Percentiles rank a stretch among this genome's conserved stretches.
Conservation (phyloP, 176 grass and related monocot genomes). For the Tillandsia fasciculata region DNA sequence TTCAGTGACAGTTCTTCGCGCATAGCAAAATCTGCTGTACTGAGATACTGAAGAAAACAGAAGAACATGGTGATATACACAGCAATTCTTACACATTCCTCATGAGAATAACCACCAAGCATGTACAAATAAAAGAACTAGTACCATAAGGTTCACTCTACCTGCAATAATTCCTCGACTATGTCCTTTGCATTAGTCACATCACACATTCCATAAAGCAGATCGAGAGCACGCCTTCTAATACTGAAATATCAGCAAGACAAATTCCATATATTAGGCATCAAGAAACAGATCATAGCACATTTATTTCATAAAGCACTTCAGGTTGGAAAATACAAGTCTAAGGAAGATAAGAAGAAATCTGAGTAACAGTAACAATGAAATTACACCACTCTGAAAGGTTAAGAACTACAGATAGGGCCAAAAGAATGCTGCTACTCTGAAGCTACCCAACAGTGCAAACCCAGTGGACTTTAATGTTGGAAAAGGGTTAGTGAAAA, state of each 20-base stretch:
- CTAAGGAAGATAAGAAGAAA: constrained; percentile 1
- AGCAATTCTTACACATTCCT: constrained; percentile 6
- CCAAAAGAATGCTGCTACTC: too few relatives aligned
- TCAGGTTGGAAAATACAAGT: neutral
- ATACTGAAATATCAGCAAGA: constrained; percentile 52
- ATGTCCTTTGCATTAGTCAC: constrained; percentile 98
- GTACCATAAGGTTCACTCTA: constrained; percentile 29
- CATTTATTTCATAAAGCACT: neutral
- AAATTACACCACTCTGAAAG: too few relatives aligned
- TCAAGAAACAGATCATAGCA: neutral
- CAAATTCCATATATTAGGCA: constrained; percentile 5
- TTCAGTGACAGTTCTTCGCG: constrained; percentile 94
- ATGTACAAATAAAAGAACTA: neutral
- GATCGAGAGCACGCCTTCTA: constrained; percentile 94
- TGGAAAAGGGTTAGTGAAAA: too few relatives aligned
- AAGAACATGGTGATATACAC: constrained; percentile 18
- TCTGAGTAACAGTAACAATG: neutral
- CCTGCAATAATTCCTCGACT: constrained; percentile 97
- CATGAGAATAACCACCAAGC: neutral
- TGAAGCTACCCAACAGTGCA: too few relatives aligned
- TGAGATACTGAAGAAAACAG: constrained; percentile 66
- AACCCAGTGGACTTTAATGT: too few relatives aligned
- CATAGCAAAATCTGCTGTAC: constrained; percentile 94
- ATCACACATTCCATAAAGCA: constrained; percentile 98
- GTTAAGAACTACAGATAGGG: too few relatives aligned